These are phyloP conservation scores for Penicillium manginii DNA, from an alignment of 495 filamentous ascomycete species.

Conservation along the genomic window DNA sequence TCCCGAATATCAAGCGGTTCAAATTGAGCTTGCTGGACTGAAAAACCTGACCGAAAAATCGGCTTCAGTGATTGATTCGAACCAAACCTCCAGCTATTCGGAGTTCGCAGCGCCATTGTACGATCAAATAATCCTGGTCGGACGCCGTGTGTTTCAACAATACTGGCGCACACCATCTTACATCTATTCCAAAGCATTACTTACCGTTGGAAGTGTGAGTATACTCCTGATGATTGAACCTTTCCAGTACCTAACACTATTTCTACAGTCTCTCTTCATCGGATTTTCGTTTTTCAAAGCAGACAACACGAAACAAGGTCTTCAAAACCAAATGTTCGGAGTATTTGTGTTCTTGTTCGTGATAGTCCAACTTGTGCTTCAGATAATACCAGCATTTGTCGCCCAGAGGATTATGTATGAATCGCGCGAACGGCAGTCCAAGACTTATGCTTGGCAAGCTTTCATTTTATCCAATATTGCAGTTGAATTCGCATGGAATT, in stretches of 20 bases:
- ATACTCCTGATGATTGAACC: background rate
- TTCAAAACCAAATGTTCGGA: background rate
- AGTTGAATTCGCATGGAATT: constrained; percentile 67
- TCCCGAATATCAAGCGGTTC: background rate
- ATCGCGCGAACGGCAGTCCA: constrained; percentile 77
- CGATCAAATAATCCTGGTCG: constrained; percentile 21
- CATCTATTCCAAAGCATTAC: constrained; percentile 5
- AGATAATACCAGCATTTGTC: constrained; percentile 2
- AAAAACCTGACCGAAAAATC: background rate
- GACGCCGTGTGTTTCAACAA: constrained; percentile 46
- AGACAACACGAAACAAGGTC: background rate
- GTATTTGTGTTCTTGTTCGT: constrained; percentile 1
- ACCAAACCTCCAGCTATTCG: background rate
- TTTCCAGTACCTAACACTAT: background rate
- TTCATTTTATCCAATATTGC: constrained; percentile 70
- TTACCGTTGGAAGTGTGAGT: constrained; percentile 1
- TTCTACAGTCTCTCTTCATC: background rate
- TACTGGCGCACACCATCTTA: constrained; percentile 48
- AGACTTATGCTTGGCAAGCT: constrained; percentile 74
- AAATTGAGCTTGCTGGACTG: background rate
- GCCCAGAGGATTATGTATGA: constrained; percentile 67
- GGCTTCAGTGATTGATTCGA: background rate
- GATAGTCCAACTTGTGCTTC: background rate
- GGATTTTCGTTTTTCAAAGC: background rate
- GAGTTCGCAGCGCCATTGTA: background rate